These are phyloP conservation scores for Didymosphaeria variabile DNA, from an alignment of 2,329 filamentous ascomycete genomes.

Conservation along the genomic window DNA sequence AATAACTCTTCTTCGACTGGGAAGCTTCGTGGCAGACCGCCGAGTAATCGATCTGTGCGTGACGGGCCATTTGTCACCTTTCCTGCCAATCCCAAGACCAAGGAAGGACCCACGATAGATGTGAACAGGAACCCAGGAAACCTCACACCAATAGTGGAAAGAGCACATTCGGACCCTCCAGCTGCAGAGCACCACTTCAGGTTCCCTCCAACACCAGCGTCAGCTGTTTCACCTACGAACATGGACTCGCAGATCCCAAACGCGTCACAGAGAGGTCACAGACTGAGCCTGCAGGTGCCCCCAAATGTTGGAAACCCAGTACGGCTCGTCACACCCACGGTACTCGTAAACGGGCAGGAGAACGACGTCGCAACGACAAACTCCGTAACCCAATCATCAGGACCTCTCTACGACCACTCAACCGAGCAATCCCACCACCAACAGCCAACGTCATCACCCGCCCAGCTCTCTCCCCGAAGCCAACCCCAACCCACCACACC, in stretches of 20 bases:
- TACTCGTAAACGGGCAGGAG: constrained; percentile 63
- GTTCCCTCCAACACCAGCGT: constrained; percentile 51
- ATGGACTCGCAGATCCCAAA: constrained; percentile 34
- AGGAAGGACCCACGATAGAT: constrained; percentile 58
- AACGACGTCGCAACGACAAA: constrained; percentile 35
- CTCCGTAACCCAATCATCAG: constrained; percentile 29
- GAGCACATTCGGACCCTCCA: constrained; percentile 53
- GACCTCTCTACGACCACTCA: constrained; percentile 29
- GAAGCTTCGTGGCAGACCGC: constrained; percentile 81
- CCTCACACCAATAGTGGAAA: constrained; percentile 55
- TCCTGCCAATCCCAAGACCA: constrained; percentile 66
- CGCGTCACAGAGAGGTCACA: constrained; percentile 54
- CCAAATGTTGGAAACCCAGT: constrained; percentile 68
- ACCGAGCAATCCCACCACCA: constrained; percentile 21
- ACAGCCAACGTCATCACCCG: constrained; percentile 37
- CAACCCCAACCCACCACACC: constrained; percentile 21
- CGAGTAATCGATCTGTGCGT: constrained; percentile 72
- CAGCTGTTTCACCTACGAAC: constrained; percentile 44
- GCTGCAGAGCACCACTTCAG: constrained; percentile 46
- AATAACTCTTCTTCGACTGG: constrained; percentile 69
- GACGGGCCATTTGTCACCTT: constrained; percentile 76
- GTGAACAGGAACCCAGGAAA: constrained; percentile 53
- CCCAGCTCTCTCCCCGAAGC: constrained; percentile 31
- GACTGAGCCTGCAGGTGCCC: constrained; percentile 70
- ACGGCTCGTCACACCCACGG: constrained; percentile 67